These are phyloP conservation scores for Wallemia ichthyophaga DNA, from an alignment of 1,284 basidiomycete genomes.

Conservation along the genomic window DNA sequence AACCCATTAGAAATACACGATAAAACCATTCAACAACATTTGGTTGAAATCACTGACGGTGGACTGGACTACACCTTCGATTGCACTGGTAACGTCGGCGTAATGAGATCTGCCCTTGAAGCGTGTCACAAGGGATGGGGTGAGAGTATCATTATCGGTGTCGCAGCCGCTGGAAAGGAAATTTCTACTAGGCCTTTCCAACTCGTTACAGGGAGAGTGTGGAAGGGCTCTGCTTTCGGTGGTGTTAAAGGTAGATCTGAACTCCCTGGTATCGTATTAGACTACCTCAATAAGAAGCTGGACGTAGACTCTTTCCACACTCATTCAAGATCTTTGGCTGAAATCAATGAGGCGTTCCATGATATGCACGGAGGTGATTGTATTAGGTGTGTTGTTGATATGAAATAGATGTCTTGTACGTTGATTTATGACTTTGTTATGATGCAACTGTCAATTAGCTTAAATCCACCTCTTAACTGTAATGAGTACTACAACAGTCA, in stretches of 20 bases:
- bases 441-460: too few relatives aligned
- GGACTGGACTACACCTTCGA: constrained; percentile 95
- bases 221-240: constrained; percentile 20
- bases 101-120: constrained; percentile 87
- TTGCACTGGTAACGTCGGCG: constrained; percentile 75
- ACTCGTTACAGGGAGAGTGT: constrained; percentile 20
- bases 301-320: constrained; percentile 63
- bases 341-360: constrained; percentile 68
- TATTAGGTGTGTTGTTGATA: constrained; percentile 48
- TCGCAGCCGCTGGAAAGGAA: constrained; percentile 86
- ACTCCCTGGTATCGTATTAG: constrained; percentile 2
- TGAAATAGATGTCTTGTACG: too few relatives aligned
- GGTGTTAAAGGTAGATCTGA: constrained; percentile 20
- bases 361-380: constrained; percentile 52
- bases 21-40: constrained; percentile 55
- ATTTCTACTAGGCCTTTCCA: constrained; percentile 77
- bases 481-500: too few relatives aligned
- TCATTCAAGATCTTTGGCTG: constrained; percentile 36
- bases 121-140: constrained; percentile 99
- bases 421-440: too few relatives aligned
- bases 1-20: constrained; percentile 53
- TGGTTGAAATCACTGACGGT: constrained; percentile 81
- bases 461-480: too few relatives aligned
- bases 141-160: constrained; percentile 75
- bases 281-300: not conserved